Conservation (phyloP, 2,329 filamentous ascomycete genomes). For the Fusarium sp. region DNA sequence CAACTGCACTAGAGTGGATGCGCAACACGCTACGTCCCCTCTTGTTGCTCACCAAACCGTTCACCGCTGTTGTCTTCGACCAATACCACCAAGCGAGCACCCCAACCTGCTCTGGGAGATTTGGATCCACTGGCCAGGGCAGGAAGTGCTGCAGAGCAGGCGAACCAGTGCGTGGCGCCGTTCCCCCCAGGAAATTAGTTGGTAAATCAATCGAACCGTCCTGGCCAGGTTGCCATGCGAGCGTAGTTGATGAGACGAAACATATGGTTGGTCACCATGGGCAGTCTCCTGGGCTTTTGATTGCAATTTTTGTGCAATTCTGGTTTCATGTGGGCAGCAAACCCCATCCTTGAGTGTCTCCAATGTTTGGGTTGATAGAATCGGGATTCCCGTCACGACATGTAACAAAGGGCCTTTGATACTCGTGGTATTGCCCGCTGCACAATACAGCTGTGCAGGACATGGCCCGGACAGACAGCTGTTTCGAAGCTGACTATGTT, state of each 20-base stretch:
- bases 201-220: conserved; percentile 31
- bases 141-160: conserved; percentile 28
- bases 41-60: conserved; percentile 23
- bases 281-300: conserved; percentile 2
- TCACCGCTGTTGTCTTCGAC: conserved; percentile 41
- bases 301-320: conserved; percentile 16
- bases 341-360: background rate
- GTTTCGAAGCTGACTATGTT: background rate
- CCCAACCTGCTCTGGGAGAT: conserved; percentile 39
- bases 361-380: background rate
- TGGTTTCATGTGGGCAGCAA: conserved; percentile 9
- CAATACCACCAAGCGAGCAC: conserved; percentile 33
- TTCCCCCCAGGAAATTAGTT: conserved; percentile 42
- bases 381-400: background rate
- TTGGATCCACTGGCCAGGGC: conserved; percentile 37
- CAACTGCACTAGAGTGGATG: conserved; percentile 37
- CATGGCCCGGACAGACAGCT: background rate
- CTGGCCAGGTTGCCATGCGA: conserved; percentile 39
- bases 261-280: conserved; percentile 23
- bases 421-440: background rate
- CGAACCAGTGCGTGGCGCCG: conserved; percentile 36
- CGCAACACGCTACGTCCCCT: conserved; percentile 27
- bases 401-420: background rate
- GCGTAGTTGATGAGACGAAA: conserved; percentile 28
- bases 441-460: background rate